Base-by-base conservation (phyloP, 2,329 filamentous ascomycete genomes). In the Cladosporium halotolerans region DNA sequence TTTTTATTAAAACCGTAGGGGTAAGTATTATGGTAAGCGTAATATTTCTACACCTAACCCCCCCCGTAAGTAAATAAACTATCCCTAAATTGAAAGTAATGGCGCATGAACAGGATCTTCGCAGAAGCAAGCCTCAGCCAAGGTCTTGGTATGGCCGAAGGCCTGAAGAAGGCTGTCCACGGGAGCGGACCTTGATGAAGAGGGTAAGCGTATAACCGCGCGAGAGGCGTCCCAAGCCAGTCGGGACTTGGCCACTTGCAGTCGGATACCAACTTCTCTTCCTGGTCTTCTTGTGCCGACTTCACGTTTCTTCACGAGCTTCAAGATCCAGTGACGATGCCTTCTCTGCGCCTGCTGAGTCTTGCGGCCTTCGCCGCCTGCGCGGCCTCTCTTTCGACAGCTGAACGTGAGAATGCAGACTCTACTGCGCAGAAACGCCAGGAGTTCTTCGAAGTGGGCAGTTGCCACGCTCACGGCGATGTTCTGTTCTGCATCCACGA, bases 161-260 rank as follows among this genome's bases (percentile, higher is more conserved):
- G 23, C 23, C 23, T 28, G 23, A 5, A 28, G 23, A 28, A 28
- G 23, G 7, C 5, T 28, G 23, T 28, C 23, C 23, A 28, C 7
- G 48, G 40, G 32, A 16, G 39, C 40, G 38, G 31, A 51, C 48
- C 48, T 51, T 51, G 40, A 44, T 51, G 48, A 9, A 23, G 32
- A 51, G 8, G 36, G 48, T 44, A 51, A 39, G 48, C 48, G 48
- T 51, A 51, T 51, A 51, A 28, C 19, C 40, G 40, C 18, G 18
- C 14, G 18, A 36, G 47, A 44, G 10, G 14, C 6, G 9, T 23
- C 40, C 28, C 41, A 51, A n/a, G 32, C 23, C 23, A 28, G 23
- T 28, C 23, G 23, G 23, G 23, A 23, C 32, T 31, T 18, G 31
- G 39, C 40, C 31, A 32, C 16, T 43, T 34, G 18, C 32, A 44